Evolutionary conservation across 306 rosid genomes (phyloP).

Genomic region (Quercus ilex): DNA sequence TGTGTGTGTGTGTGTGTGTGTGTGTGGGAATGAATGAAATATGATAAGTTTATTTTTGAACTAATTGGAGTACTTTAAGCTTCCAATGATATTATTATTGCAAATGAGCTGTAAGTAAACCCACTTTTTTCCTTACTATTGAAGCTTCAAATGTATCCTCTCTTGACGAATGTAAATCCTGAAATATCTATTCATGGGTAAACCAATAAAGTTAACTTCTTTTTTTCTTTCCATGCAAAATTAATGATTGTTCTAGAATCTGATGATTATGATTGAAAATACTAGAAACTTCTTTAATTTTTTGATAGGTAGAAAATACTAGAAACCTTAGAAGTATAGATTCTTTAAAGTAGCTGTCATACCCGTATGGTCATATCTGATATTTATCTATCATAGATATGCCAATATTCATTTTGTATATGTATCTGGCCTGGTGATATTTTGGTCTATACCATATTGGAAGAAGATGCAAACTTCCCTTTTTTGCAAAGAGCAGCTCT

Average conservation of each 20-base stretch:
- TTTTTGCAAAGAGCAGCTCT: too few relatives aligned
- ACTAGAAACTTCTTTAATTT: not conserved
- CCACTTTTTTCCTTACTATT: not conserved
- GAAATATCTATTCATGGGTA: not conserved
- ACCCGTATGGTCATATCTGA: too few relatives aligned
- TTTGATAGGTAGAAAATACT: not conserved
- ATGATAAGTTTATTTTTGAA: not conserved
- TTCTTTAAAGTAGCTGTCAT: too few relatives aligned
- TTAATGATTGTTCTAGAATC: not conserved
- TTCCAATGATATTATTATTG: not conserved
- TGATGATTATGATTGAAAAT: not conserved
- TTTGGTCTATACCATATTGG: too few relatives aligned
- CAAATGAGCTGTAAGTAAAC: not conserved
- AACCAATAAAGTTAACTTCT: not conserved
- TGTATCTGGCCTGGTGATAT: too few relatives aligned
- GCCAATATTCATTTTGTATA: too few relatives aligned
- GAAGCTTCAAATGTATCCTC: not conserved
- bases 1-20: too few relatives aligned
- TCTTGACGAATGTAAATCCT: not conserved
- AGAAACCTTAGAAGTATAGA: too few relatives aligned
- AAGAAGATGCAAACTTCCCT: too few relatives aligned
- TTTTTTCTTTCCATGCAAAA: not conserved
- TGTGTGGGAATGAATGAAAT: not conserved
- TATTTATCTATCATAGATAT: too few relatives aligned
- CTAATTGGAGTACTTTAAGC: not conserved